Percentiles rank a stretch among this genome's conserved stretches.
These are phyloP conservation scores for Chalciporus pseudorubinellus DNA, from an alignment of 768 basidiomycete species.

Conservation along the genomic window DNA sequence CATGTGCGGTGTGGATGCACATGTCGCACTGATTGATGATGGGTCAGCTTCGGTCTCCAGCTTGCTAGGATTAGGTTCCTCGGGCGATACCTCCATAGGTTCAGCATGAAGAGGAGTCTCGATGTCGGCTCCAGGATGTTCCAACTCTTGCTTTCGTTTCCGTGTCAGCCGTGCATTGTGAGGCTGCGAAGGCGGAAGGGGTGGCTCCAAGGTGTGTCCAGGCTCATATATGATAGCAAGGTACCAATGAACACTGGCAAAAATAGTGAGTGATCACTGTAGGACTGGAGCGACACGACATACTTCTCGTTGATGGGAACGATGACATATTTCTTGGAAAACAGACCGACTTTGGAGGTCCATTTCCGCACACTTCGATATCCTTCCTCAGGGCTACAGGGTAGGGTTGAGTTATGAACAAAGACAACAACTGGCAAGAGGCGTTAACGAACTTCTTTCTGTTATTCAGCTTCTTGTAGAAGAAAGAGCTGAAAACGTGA, in stretches of 20 bases:
- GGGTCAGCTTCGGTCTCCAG: slow-evolving; percentile 14
- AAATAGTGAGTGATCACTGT: slow-evolving; percentile 5
- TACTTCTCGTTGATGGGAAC: slow-evolving; percentile 98
- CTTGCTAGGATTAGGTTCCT: slow-evolving; percentile 2
- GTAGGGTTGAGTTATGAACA: slow-evolving; percentile 14
- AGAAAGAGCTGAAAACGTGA: slow-evolving; percentile 95
- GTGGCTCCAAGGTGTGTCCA: slow-evolving; percentile 51
- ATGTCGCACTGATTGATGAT: slow-evolving; percentile 16
- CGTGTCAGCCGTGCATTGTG: slow-evolving; percentile 18
- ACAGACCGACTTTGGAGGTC: slow-evolving; percentile 87
- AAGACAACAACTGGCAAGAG: neutral
- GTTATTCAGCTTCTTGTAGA: slow-evolving; percentile 87
- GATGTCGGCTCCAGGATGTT: neutral
- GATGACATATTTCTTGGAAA: slow-evolving; percentile 88
- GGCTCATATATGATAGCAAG: slow-evolving; percentile 91
- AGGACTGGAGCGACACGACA: slow-evolving; percentile 18
- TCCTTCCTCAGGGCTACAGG: slow-evolving; percentile 53
- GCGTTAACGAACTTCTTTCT: slow-evolving; percentile 48
- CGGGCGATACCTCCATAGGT: neutral
- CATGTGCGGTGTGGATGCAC: slow-evolving; percentile 22
- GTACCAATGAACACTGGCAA: slow-evolving; percentile 89
- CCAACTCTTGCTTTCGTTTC: slow-evolving; percentile 19
- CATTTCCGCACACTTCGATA: slow-evolving; percentile 90
- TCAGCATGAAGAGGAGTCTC: slow-evolving; percentile 1
- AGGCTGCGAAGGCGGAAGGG: slow-evolving; percentile 33